Evolutionary conservation across 495 filamentous ascomycete genomes (phyloP), one percentile per base, ranked within the genome.

Genomic region (Neurospora hispaniola): DNA sequence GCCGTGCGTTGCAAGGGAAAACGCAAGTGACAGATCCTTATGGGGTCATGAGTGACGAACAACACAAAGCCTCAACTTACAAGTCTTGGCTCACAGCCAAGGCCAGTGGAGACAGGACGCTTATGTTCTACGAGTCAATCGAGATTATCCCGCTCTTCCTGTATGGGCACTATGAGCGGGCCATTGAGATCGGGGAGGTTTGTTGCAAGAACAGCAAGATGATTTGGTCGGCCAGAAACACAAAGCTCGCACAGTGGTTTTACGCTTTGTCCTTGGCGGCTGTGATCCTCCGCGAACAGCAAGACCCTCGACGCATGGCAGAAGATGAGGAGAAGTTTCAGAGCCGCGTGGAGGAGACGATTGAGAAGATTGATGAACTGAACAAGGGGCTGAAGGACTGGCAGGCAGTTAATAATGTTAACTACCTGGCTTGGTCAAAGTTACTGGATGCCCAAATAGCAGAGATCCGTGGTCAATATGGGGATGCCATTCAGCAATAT

Each of bases 1-100:
- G 88, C 68, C 87, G 93, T 18, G 92, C 94, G 20, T 80, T 97
- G 40, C 92, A 95, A 82, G 94, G 94, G 44, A 97, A 94, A 80
- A 97, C 94, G 0, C 82, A 85, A n/a, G 84, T 81, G 27, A 79
- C 81, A 3, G 81, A 82, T 11, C 80, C 92, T 3, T 79, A 87
- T 0, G 84, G 85, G 38, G 84, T 95, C 38, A 86, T 97, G 84
- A 89, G 85, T 54, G 94, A 97, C 76, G 88, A 89, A 7, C 82
- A 90, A 12, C 93, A 96, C 78, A 84, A 87, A 73, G 85, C 89
- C 5, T 69, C 72, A 18, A 79, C 87, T 4, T 97, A 94, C 81
- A 87, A 94, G 76, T 81, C 80, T 3, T 90, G 86, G 81, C 82
- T 80, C 80, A 87, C 74, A 20, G 73, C 66, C 2, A 75, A 80